Percentiles rank a stretch among this genome's conserved stretches.
These are phyloP conservation scores for Catharanthus roseus DNA, from an alignment of 257 asterid genomes.

Conservation along the genomic window DNA sequence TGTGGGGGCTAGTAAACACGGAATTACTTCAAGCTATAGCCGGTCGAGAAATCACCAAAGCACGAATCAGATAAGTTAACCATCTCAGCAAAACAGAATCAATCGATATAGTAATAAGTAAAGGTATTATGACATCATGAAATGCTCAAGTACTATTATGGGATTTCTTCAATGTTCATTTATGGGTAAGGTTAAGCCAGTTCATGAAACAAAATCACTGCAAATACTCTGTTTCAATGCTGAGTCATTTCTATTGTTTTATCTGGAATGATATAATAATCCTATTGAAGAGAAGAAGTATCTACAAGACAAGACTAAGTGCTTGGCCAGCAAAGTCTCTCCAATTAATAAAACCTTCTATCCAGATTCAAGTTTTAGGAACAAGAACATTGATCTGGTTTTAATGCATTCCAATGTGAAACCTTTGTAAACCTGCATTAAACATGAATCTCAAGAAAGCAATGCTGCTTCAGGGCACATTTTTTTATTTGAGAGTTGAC, in stretches of 20 bases:
- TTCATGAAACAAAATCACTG: too few species aligned
- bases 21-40: slow-evolving; percentile 73
- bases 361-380: neutral
- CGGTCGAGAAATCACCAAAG: slow-evolving; percentile 22
- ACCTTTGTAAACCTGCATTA: neutral
- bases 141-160: neutral
- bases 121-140: neutral
- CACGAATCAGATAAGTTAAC: neutral
- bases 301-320: neutral
- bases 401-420: neutral
- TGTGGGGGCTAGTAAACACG: slow-evolving; percentile 75
- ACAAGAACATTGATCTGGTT: neutral
- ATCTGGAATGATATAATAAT: too few species aligned
- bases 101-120: neutral
- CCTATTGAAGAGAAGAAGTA: neutral
- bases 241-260: neutral
- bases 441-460: neutral
- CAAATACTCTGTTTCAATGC: neutral
- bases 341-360: neutral
- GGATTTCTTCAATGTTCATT: neutral
- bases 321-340: neutral
- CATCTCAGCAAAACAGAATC: neutral
- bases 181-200: slow-evolving; percentile 2
- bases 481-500: neutral
- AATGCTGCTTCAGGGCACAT: neutral